Evolutionary conservation across 306 rosid species (phyloP), one percentile per base, ranked within the genome.

Genomic region (Malus sylvestris): DNA sequence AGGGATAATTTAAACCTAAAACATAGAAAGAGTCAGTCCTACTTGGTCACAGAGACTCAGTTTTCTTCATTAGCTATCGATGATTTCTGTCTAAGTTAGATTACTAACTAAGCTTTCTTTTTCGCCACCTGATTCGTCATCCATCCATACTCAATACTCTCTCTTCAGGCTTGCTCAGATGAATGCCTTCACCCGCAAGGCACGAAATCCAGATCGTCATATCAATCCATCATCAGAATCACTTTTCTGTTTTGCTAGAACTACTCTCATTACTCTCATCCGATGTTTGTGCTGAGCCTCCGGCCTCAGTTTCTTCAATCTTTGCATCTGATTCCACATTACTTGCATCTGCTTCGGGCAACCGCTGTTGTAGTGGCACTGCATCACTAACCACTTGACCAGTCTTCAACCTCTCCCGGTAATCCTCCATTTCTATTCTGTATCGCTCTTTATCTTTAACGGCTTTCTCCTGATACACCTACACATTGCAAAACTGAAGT

Each of bases 401-500:
- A 18, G 75, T 76, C 76, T 81, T 90, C 79, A 71, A 63, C 71
- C 83, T 87, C 88, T 86, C 91, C 18, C 90, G 81, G 79, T 95
- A 95, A 64, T 83, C 80, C 83, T 90, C 97, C 99, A 95, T 95
- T 77, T 95, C 97, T 12, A 77, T 64, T 76, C 71, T 63, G 80
- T 95, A 95, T 76, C 99, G 84, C 72, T 92, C 97, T 79, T 92
- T 95, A 73, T 95, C 99, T 83, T 86, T 87, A 49, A 87, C 5
- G 2, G 99, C 99, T 85, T 88, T 87, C 81, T 92, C 97, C 81
- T 95, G 99, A 82, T 92, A 95, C 77, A 90, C 91, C 99, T 95
- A 72, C 52, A 71, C 0, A 45, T 19, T 45, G 65, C 6, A 33
- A 79, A 68, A 76, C 61, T 9, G 38, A 73, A 67, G 63, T 75